A percentile compares a stretch with the other conserved stretches of the same genome.
phyloP scores from a whole-genome alignment of 306 rosid genomes.

The Mimosa bimucronata region DNA sequence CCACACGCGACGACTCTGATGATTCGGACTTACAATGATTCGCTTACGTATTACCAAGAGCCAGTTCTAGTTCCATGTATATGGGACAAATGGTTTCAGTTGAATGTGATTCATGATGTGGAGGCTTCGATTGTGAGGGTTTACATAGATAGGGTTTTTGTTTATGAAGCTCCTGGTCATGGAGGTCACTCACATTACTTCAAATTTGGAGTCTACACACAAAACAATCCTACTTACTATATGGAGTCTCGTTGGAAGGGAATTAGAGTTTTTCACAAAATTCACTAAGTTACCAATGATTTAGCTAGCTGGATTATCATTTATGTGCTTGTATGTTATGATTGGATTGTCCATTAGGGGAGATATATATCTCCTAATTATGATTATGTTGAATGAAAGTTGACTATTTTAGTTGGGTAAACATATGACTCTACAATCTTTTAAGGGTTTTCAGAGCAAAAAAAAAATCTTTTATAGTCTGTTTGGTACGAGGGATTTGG shows the following conservation, averaged over 20 bases:
- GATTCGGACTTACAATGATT: conserved; percentile 42
- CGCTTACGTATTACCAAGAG: conserved; percentile 37
- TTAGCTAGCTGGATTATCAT: neutral
- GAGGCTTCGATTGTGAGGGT: conserved; percentile 43
- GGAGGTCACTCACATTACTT: conserved; percentile 42
- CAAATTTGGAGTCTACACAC: conserved; percentile 50
- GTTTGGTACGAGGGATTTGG: too few species aligned
- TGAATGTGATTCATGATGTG: conserved; percentile 51
- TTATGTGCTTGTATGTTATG: neutral
- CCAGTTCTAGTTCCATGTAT: conserved; percentile 33
- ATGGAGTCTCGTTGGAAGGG: conserved; percentile 56
- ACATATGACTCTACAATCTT: too few species aligned
- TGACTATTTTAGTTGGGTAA: too few species aligned
- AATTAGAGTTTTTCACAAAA: conserved; percentile 32
- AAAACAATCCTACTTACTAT: conserved; percentile 37
- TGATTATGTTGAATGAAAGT: neutral
- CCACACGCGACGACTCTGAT: conserved; percentile 40
- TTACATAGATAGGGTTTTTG: conserved; percentile 35
- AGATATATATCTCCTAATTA: too few species aligned
- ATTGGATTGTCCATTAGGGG: neutral
- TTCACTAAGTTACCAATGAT: neutral
- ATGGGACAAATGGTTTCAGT: conserved; percentile 37
- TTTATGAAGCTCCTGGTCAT: conserved; percentile 23
- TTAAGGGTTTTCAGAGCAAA: too few species aligned
- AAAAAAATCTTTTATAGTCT: too few species aligned